Conservation (phyloP, 768 basidiomycete genomes). For the Tremella fuciformis region DNA sequence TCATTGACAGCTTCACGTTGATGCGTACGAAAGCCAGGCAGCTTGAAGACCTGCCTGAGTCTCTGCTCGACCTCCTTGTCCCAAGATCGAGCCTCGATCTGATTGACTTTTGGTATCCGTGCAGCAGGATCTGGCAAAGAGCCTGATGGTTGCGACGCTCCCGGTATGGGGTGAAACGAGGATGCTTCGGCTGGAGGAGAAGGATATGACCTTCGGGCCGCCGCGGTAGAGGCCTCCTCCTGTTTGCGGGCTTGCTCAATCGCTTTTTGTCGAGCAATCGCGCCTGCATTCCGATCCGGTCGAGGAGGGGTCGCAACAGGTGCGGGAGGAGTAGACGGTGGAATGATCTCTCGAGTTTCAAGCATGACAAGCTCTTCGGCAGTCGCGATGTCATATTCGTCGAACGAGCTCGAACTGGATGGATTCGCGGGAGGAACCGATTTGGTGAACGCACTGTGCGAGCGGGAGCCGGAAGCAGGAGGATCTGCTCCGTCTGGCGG, state of each 20-base stretch:
- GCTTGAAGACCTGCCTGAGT: slow-evolving; percentile 62
- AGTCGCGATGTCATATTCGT: slow-evolving; percentile 28
- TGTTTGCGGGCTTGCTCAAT: not conserved
- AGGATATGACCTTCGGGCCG: slow-evolving; percentile 9
- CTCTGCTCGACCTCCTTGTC: slow-evolving; percentile 59
- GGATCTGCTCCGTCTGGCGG: not conserved
- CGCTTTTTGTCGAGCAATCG: not conserved
- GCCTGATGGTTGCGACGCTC: slow-evolving; percentile 22
- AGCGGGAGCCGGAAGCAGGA: slow-evolving; percentile 4
- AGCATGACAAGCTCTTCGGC: slow-evolving; percentile 19
- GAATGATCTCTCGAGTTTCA: slow-evolving; percentile 21
- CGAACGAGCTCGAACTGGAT: slow-evolving; percentile 5
- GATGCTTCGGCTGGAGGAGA: slow-evolving; percentile 17
- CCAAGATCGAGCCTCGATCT: slow-evolving; percentile 42
- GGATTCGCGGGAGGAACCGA: not conserved
- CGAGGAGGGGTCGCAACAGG: slow-evolving; percentile 18
- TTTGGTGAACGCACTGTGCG: slow-evolving; percentile 9
- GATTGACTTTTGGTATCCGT: slow-evolving; percentile 11
- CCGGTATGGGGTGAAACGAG: not conserved
- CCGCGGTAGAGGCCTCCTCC: not conserved
- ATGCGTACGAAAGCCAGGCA: slow-evolving; percentile 70
- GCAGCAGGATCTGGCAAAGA: slow-evolving; percentile 9
- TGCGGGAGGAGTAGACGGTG: slow-evolving; percentile 29
- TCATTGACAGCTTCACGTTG: slow-evolving; percentile 83
- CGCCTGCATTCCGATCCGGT: not conserved